These are phyloP conservation scores for Rhamnella rubrinervis DNA, from an alignment of 331 rosid species.

Conservation along the genomic window DNA sequence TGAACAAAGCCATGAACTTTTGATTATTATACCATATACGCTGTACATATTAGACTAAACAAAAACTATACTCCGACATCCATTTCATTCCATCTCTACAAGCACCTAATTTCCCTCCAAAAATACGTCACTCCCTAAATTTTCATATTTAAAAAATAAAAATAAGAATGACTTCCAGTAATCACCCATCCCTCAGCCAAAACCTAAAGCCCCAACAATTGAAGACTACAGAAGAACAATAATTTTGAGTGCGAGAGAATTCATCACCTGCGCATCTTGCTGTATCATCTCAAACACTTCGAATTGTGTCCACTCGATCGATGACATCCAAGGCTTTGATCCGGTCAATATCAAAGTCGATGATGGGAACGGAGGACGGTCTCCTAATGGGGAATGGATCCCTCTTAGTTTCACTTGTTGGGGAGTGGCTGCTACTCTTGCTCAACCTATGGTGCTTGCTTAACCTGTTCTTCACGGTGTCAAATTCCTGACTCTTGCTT, in stretches of 20 bases:
- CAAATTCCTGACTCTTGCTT: slow-evolving; percentile 97
- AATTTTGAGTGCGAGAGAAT: not conserved
- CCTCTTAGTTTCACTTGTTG: slow-evolving; percentile 53
- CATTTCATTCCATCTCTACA: slow-evolving; percentile 46
- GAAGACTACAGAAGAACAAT: slow-evolving; percentile 24
- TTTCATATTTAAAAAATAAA: slow-evolving; percentile 29
- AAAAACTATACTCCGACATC: slow-evolving; percentile 33
- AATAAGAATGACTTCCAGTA: slow-evolving; percentile 19
- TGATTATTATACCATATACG: slow-evolving; percentile 36
- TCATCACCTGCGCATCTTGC: slow-evolving; percentile 23
- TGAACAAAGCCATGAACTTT: slow-evolving; percentile 14
- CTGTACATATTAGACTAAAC: slow-evolving; percentile 57
- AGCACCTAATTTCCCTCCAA: slow-evolving; percentile 14
- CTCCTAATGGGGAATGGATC: slow-evolving; percentile 61
- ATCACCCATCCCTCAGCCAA: slow-evolving; percentile 29
- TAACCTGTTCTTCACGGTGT: slow-evolving; percentile 64
- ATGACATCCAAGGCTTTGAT: slow-evolving; percentile 86
- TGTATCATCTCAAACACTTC: slow-evolving; percentile 31
- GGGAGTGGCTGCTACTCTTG: slow-evolving; percentile 93
- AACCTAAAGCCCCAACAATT: slow-evolving; percentile 24
- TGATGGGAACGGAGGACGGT: slow-evolving; percentile 69
- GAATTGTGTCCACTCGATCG: slow-evolving; percentile 82
- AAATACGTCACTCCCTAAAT: slow-evolving; percentile 18
- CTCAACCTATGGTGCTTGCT: slow-evolving; percentile 80
- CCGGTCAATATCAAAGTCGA: slow-evolving; percentile 69